A percentile compares a stretch with the other conserved stretches of the same genome.
Conservation (phyloP, 352 stramenopile species). For the Saprolegnia diclina region DNA sequence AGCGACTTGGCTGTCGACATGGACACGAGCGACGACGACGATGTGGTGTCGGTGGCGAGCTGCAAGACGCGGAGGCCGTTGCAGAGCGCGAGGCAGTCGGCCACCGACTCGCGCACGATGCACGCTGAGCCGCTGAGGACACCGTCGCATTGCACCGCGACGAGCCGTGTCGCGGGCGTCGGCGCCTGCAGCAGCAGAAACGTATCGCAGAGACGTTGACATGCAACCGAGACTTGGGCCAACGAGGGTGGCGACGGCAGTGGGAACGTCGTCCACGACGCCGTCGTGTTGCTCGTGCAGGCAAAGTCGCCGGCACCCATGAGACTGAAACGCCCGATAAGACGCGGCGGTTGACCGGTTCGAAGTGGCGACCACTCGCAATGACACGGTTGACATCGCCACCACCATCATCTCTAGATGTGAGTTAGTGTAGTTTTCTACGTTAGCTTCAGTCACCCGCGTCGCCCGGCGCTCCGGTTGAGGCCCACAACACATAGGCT, state of each 20-base stretch:
- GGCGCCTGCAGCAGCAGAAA: neutral
- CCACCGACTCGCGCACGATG: neutral
- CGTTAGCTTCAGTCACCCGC: too few relatives aligned
- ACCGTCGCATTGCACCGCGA: neutral
- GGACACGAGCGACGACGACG: neutral
- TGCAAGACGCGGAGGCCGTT: neutral
- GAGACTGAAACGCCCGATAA: too few relatives aligned
- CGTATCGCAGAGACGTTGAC: slow-evolving; percentile 1
- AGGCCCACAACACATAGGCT: too few relatives aligned
- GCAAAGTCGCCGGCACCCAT: neutral
- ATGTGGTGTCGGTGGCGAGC: neutral
- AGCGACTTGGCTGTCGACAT: neutral
- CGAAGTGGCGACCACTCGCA: too few relatives aligned
- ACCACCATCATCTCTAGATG: too few relatives aligned
- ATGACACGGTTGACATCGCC: too few relatives aligned
- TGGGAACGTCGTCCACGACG: neutral
- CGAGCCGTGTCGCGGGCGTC: neutral
- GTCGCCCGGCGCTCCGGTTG: too few relatives aligned
- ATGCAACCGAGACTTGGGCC: neutral
- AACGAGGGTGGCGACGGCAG: neutral
- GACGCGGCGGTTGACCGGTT: too few relatives aligned
- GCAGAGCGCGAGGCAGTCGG: slow-evolving; percentile 9
- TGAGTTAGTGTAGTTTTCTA: too few relatives aligned
- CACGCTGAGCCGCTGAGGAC: neutral
- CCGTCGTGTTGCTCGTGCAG: neutral